Evolutionary conservation across 208 protist genomes (phyloP).

Genomic region (Acanthamoeba rhysodes): DNA sequence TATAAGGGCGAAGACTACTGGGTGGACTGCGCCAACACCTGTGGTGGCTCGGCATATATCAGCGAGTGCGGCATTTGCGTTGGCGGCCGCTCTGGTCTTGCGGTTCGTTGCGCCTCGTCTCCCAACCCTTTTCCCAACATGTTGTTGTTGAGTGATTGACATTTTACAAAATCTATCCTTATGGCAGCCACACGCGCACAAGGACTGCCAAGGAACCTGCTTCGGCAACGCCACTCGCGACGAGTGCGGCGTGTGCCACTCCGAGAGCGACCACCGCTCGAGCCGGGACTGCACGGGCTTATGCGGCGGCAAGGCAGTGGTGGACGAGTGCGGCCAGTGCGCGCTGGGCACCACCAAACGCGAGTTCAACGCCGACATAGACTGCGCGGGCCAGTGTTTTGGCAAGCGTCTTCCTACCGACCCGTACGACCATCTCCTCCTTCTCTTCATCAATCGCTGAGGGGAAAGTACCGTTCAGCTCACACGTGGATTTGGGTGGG

Average conservation of each 20-base stretch:
- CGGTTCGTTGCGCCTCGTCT: no score
- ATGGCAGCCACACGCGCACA: background rate
- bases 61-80: background rate
- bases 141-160: no score
- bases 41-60: background rate
- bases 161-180: no score
- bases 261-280: background rate
- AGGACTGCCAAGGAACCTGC: background rate
- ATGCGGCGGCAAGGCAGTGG: background rate
- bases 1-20: background rate
- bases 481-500: no score
- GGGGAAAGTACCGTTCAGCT: no score
- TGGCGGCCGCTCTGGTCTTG: background rate
- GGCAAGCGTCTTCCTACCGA: background rate
- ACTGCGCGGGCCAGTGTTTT: background rate
- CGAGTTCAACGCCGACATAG: background rate
- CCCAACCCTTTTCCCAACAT: no score
- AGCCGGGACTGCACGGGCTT: background rate
- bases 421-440: background rate
- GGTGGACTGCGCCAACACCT: background rate
- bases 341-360: background rate
- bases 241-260: background rate
- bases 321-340: slow-evolving; percentile 7
- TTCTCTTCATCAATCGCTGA: no score
- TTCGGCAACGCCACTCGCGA: background rate